phyloP scores from a whole-genome alignment of 176 grass and related monocot genomes.

The Avena eriantha region DNA sequence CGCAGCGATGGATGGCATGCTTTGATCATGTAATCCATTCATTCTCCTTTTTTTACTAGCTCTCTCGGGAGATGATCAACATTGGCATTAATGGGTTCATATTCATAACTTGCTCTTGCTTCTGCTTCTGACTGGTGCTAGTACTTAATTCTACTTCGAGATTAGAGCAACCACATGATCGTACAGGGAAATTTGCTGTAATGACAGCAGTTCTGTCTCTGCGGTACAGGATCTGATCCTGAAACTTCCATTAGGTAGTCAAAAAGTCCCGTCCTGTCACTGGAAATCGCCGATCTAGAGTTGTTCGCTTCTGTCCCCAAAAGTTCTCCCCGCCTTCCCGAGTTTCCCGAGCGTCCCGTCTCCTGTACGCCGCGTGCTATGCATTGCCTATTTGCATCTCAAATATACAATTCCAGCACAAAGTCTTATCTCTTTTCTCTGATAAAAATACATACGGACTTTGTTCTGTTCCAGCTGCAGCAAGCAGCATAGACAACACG shows the following conservation, averaged over 20 bases:
- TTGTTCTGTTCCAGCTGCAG: neutral
- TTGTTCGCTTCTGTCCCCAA: constrained; percentile 2
- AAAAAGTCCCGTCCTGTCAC: constrained; percentile 27
- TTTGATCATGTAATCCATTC: constrained; percentile 20
- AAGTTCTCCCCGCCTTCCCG: constrained; percentile 13
- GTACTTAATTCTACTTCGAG: neutral
- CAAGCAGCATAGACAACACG: constrained; percentile 34
- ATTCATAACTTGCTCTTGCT: too few species aligned
- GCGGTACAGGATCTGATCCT: constrained; percentile 18
- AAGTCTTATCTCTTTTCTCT: neutral
- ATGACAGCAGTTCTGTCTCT: neutral
- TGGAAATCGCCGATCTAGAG: constrained; percentile 20
- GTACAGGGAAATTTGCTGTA: neutral
- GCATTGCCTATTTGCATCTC: neutral
- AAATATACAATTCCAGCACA: neutral
- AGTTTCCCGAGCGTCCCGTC: constrained; percentile 19
- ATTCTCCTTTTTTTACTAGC: neutral
- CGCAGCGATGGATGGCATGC: constrained; percentile 8
- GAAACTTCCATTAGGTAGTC: constrained; percentile 38
- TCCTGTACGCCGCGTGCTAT: constrained; percentile 12
- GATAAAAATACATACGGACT: neutral
- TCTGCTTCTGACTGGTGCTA: too few species aligned
- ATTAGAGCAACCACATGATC: neutral
- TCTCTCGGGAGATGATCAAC: too few species aligned
- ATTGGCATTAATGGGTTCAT: too few species aligned